A percentile compares a stretch with the other conserved stretches of the same genome.
phyloP scores from a whole-genome alignment of 805 yeast genomes.

The Nakazawaea ambrosiae region DNA sequence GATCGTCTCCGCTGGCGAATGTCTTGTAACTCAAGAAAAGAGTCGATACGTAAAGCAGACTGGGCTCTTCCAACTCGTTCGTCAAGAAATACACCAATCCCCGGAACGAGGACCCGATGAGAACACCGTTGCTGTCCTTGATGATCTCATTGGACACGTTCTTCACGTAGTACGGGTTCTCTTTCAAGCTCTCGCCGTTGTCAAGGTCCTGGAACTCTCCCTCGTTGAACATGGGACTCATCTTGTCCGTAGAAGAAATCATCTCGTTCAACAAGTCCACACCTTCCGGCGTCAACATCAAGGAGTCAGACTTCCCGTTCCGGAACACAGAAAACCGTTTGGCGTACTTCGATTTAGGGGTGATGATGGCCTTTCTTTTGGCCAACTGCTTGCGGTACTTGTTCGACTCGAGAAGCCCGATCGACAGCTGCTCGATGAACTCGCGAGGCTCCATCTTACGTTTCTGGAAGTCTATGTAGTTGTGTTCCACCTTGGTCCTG shows the following conservation, averaged over 20 bases:
- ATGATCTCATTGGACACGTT: slow-evolving; percentile 34
- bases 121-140: slow-evolving; percentile 40
- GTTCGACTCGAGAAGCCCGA: slow-evolving; percentile 41
- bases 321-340: slow-evolving; percentile 45
- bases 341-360: slow-evolving; percentile 20
- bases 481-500: slow-evolving; percentile 4
- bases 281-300: slow-evolving; percentile 41
- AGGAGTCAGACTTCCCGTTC: slow-evolving; percentile 42
- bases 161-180: slow-evolving; percentile 9
- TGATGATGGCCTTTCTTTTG: slow-evolving; percentile 17
- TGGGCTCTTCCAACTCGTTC: slow-evolving; percentile 50
- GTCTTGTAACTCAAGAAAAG: slow-evolving; percentile 73
- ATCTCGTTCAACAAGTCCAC: slow-evolving; percentile 31
- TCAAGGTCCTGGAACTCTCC: slow-evolving; percentile 2
- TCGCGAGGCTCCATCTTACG: slow-evolving; percentile 52
- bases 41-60: slow-evolving; percentile 62
- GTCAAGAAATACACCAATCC: slow-evolving; percentile 62
- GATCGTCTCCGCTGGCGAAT: slow-evolving; percentile 59
- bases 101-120: slow-evolving; percentile 66
- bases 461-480: slow-evolving; percentile 55
- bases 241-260: slow-evolving; percentile 16
- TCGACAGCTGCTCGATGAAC: slow-evolving; percentile 55
- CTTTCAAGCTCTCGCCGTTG: slow-evolving; percentile 2
- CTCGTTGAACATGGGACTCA: slow-evolving; percentile 14
- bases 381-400: slow-evolving; percentile 22